phyloP scores from a whole-genome alignment of 1,139 yeast species.

The Zhuliangozyma parablackwelliae region DNA sequence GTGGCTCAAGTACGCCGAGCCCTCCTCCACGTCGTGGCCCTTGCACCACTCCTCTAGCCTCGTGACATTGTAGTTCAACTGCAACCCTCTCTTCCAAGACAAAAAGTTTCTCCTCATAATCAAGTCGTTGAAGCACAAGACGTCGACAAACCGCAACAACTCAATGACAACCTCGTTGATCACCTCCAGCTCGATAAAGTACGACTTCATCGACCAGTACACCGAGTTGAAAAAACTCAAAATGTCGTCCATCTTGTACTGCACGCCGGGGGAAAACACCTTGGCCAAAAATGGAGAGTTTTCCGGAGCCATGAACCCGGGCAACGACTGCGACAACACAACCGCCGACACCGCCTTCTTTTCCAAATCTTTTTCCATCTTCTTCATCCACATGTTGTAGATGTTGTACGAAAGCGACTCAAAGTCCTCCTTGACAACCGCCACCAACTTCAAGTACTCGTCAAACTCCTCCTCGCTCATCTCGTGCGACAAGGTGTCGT shows the following conservation, averaged over 20 bases:
- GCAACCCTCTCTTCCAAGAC: slow-evolving; percentile 97
- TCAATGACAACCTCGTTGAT: slow-evolving; percentile 84
- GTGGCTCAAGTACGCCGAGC: slow-evolving; percentile 82
- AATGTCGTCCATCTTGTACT: slow-evolving; percentile 92
- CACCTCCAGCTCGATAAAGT: slow-evolving; percentile 81
- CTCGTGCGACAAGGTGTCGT: slow-evolving; percentile 72
- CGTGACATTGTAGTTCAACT: slow-evolving; percentile 92
- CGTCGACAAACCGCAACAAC: slow-evolving; percentile 82
- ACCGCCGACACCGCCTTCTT: slow-evolving; percentile 93
- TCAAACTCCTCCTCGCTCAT: slow-evolving; percentile 89
- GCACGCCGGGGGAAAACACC: slow-evolving; percentile 68
- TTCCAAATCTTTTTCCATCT: slow-evolving; percentile 85
- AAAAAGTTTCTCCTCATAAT: slow-evolving; percentile 92
- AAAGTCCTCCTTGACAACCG: slow-evolving; percentile 90
- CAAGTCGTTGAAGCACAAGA: slow-evolving; percentile 91
- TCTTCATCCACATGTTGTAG: slow-evolving; percentile 97
- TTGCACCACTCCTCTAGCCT: slow-evolving; percentile 99
- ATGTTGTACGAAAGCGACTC: slow-evolving; percentile 91
- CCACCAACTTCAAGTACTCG: slow-evolving; percentile 84
- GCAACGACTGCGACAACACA: slow-evolving; percentile 88
- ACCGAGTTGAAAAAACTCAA: slow-evolving; percentile 86
- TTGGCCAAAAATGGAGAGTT: slow-evolving; percentile 80
- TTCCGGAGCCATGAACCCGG: slow-evolving; percentile 93
- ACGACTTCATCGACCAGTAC: slow-evolving; percentile 91
- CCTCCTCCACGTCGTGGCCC: slow-evolving; percentile 88